Percentiles rank a stretch among this genome's conserved stretches.
Conservation (phyloP, 441 rosid species). For the Euphorbia corollata region DNA sequence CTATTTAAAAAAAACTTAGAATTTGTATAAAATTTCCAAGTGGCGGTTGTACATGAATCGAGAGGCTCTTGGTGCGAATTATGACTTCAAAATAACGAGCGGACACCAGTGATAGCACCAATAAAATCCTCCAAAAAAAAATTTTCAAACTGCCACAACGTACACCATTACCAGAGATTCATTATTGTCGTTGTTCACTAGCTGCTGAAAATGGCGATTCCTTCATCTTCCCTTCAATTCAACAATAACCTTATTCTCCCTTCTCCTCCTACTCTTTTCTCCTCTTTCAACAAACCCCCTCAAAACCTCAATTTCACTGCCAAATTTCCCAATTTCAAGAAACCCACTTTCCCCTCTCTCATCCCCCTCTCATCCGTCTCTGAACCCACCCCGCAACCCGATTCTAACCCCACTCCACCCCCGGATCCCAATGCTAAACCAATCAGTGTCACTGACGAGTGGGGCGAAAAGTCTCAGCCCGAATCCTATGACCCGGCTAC, state of each 20-base stretch:
- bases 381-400: constrained; percentile 8
- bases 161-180: neutral
- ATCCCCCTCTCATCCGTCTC: constrained; percentile 9
- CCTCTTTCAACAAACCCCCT: constrained; percentile 18
- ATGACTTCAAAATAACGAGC: neutral
- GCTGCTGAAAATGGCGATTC: constrained; percentile 35
- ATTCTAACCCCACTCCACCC: constrained; percentile 18
- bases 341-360: neutral
- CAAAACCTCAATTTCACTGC: constrained; percentile 3
- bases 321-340: neutral
- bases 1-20: no score
- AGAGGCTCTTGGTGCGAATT: no score
- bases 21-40: neutral
- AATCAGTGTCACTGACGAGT: constrained; percentile 50
- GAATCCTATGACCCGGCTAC: constrained; percentile 29
- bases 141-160: no score
- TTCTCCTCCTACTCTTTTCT: constrained; percentile 15
- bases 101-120: no score
- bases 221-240: constrained; percentile 33
- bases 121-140: no score
- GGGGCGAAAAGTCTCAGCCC: constrained; percentile 64
- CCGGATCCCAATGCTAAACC: constrained; percentile 1
- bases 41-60: neutral
- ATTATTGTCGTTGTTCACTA: neutral
- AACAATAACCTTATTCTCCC: constrained; percentile 11